A percentile compares a stretch with the other conserved stretches of the same genome.
phyloP scores from a whole-genome alignment of 345 rosid genomes.

The Alliaria petiolata region DNA sequence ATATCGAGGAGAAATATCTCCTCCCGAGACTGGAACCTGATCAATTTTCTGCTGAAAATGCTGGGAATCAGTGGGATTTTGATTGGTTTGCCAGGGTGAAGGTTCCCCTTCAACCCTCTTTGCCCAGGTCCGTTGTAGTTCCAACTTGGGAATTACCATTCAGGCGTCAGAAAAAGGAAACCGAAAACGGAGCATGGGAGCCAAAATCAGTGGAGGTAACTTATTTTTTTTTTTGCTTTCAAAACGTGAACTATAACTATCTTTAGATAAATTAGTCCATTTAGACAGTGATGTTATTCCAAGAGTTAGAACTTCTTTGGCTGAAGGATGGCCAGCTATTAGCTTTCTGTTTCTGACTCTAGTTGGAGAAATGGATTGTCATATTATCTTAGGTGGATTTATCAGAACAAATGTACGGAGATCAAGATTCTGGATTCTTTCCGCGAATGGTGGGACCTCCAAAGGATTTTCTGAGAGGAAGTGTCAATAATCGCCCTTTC shows the following conservation, averaged over 20 bases:
- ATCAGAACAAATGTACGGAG: constrained; percentile 61
- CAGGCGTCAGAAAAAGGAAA: constrained; percentile 43
- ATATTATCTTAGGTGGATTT: constrained; percentile 73
- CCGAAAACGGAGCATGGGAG: constrained; percentile 48
- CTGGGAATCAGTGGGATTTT: constrained; percentile 88
- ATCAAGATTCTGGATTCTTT: constrained; percentile 59
- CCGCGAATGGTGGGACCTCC: constrained; percentile 63
- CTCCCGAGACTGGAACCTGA: constrained; percentile 65
- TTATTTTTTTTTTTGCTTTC: neutral
- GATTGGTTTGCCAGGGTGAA: constrained; percentile 88
- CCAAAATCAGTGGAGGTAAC: constrained; percentile 55
- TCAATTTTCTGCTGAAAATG: constrained; percentile 65
- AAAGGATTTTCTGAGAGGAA: constrained; percentile 83
- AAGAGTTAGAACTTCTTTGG: neutral
- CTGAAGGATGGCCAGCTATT: neutral
- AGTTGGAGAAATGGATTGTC: constrained; percentile 34
- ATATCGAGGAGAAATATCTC: constrained; percentile 85
- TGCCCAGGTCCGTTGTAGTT: constrained; percentile 63
- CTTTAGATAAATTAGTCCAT: neutral
- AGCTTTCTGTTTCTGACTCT: constrained; percentile 26
- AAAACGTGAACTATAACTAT: neutral
- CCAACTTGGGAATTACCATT: constrained; percentile 93
- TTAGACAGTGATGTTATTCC: neutral
- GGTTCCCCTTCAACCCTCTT: constrained; percentile 68
- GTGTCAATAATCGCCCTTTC: constrained; percentile 87